phyloP scores from a whole-genome alignment of 257 asterid genomes.

The Solanum chilense region DNA sequence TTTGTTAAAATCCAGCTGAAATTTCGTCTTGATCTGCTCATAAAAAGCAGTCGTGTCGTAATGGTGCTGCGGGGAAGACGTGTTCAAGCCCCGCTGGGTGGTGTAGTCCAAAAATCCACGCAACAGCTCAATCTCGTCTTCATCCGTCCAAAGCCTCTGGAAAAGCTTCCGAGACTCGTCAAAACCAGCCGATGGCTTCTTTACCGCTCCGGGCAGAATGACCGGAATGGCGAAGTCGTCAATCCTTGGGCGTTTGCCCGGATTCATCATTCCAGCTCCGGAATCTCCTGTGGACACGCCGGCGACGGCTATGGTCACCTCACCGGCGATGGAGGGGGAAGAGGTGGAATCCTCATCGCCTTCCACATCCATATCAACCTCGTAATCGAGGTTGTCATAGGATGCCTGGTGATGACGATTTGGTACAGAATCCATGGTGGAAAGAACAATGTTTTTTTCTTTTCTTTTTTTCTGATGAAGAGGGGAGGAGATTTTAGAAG shows the following conservation, averaged over 20 bases:
- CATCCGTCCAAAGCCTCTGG: constrained; percentile 94
- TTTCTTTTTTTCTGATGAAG: background rate
- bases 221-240: constrained; percentile 10
- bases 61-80: constrained; percentile 46
- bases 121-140: constrained; percentile 84
- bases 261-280: background rate
- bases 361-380: constrained; percentile 35
- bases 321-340: constrained; percentile 34
- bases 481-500: background rate
- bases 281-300: background rate
- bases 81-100: constrained; percentile 43
- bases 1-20: constrained; percentile 88
- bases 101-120: constrained; percentile 84
- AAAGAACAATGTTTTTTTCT: background rate
- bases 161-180: constrained; percentile 81
- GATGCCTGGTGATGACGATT: background rate
- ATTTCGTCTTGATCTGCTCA: constrained; percentile 74
- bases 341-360: constrained; percentile 66
- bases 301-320: constrained; percentile 56
- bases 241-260: background rate
- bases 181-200: constrained; percentile 39
- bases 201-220: constrained; percentile 14
- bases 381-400: constrained; percentile 22
- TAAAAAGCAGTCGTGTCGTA: constrained; percentile 89
- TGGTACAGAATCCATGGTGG: constrained; percentile 11